These are phyloP conservation scores for Avena eriantha DNA, from an alignment of 176 grass and related monocot genomes.

Conservation along the genomic window DNA sequence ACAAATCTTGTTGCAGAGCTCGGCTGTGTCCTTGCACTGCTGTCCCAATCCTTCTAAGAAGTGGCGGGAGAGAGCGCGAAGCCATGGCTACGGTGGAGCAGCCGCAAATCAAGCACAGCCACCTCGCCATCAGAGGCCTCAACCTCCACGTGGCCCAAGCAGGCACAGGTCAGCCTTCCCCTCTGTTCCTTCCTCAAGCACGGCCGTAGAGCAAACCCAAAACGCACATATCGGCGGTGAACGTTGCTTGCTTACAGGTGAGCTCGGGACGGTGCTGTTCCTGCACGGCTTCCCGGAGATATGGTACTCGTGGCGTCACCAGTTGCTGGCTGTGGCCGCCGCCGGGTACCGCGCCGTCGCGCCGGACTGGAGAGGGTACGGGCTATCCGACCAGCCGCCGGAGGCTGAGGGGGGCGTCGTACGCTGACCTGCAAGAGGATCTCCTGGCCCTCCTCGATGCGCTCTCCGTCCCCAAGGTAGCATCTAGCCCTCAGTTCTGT, in stretches of 20 bases:
- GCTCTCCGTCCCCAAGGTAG: slow-evolving; percentile 41
- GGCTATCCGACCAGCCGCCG: slow-evolving; percentile 45
- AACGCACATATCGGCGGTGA: not conserved
- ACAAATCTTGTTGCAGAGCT: not conserved
- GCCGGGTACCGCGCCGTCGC: slow-evolving; percentile 55
- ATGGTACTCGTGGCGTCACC: slow-evolving; percentile 65
- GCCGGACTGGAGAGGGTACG: slow-evolving; percentile 56
- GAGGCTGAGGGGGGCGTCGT: slow-evolving; percentile 30
- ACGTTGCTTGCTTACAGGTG: slow-evolving; percentile 24
- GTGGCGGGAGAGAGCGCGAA: not conserved
- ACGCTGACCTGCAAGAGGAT: slow-evolving; percentile 42
- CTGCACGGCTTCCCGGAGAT: slow-evolving; percentile 61
- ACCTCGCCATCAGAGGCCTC: slow-evolving; percentile 48
- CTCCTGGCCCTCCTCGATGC: slow-evolving; percentile 50
- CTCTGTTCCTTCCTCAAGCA: not conserved
- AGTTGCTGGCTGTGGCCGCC: slow-evolving; percentile 51
- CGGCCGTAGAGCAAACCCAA: not conserved
- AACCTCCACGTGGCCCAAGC: slow-evolving; percentile 54
- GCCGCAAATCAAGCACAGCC: slow-evolving; percentile 37
- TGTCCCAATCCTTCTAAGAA: not conserved
- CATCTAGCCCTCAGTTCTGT: not conserved
- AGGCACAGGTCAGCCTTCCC: slow-evolving; percentile 31
- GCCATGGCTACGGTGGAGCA: slow-evolving; percentile 44
- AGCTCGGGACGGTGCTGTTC: slow-evolving; percentile 42
- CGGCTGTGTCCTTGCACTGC: not conserved